phyloP scores from a whole-genome alignment of 2,329 filamentous ascomycete genomes.

The Penicillium decumbens region DNA sequence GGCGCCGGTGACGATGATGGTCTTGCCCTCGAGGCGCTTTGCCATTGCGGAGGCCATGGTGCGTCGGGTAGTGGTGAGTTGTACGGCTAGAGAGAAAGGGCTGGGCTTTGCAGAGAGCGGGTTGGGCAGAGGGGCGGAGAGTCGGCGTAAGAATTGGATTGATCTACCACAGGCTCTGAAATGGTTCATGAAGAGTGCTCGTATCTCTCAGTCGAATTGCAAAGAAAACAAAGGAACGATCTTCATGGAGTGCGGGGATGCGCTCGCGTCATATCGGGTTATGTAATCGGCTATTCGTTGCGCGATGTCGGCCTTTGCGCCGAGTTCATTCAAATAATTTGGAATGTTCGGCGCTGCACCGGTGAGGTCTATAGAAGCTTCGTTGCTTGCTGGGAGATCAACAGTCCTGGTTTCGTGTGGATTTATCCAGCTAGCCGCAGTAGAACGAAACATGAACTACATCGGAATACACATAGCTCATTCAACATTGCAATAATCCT shows the following conservation, averaged over 20 bases:
- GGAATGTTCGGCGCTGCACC: background rate
- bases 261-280: conserved; percentile 8
- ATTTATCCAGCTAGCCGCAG: background rate
- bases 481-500: background rate
- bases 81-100: conserved; percentile 18
- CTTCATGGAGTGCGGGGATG: conserved; percentile 19
- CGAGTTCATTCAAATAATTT: background rate
- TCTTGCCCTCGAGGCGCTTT: conserved; percentile 89
- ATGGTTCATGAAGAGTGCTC: conserved; percentile 26
- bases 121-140: conserved; percentile 14
- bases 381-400: background rate
- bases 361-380: background rate
- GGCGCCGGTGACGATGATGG: conserved; percentile 83
- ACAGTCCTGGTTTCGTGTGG: background rate
- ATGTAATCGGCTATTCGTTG: conserved; percentile 3
- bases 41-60: conserved; percentile 65
- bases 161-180: conserved; percentile 22
- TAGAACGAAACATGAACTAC: background rate
- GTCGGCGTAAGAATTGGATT: conserved; percentile 22
- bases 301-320: background rate
- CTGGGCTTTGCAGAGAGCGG: conserved; percentile 18
- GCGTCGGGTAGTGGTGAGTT: conserved; percentile 30
- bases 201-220: conserved; percentile 1
- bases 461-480: background rate
- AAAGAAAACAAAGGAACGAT: conserved; percentile 13